Conservation (phyloP, 1,284 basidiomycete genomes). For the Prillingera fragicola region DNA sequence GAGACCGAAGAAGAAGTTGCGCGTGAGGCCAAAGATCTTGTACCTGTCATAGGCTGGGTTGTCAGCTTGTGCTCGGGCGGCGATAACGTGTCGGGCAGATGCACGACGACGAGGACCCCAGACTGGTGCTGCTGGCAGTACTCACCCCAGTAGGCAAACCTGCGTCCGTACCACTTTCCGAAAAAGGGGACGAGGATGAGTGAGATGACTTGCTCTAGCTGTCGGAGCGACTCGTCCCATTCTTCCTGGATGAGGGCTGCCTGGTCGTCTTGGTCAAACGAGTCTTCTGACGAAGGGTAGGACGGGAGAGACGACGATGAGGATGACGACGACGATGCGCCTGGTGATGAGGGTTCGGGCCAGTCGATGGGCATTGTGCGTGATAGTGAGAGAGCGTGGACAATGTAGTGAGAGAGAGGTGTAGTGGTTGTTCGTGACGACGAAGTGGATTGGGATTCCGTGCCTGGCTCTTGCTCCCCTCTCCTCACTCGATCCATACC, state of each 20-base stretch:
- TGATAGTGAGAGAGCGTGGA: neutral
- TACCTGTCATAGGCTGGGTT: slow-evolving; percentile 66
- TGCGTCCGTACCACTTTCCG: slow-evolving; percentile 80
- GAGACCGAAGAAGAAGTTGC: slow-evolving; percentile 57
- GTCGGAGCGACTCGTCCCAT: slow-evolving; percentile 83
- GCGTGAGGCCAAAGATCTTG: slow-evolving; percentile 60
- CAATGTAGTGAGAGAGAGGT: neutral
- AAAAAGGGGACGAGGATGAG: slow-evolving; percentile 76
- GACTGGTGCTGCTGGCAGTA: slow-evolving; percentile 10
- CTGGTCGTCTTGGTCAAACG: slow-evolving; percentile 61
- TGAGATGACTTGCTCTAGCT: slow-evolving; percentile 72
- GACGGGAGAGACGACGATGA: slow-evolving; percentile 27
- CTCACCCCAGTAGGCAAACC: slow-evolving; percentile 79
- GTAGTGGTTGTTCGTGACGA: too few species aligned
- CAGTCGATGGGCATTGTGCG: slow-evolving; percentile 34
- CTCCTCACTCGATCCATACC: too few species aligned
- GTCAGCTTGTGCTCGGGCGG: slow-evolving; percentile 3
- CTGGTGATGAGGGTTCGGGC: slow-evolving; percentile 15
- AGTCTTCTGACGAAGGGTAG: slow-evolving; percentile 52
- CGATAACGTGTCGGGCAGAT: neutral
- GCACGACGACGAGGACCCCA: neutral
- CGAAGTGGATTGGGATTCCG: neutral
- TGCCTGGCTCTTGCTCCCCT: neutral
- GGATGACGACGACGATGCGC: slow-evolving; percentile 11
- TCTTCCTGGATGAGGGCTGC: slow-evolving; percentile 70